Evolutionary conservation across 1,284 basidiomycete genomes (phyloP).

Genomic region (Malassezia cuniculi): DNA sequence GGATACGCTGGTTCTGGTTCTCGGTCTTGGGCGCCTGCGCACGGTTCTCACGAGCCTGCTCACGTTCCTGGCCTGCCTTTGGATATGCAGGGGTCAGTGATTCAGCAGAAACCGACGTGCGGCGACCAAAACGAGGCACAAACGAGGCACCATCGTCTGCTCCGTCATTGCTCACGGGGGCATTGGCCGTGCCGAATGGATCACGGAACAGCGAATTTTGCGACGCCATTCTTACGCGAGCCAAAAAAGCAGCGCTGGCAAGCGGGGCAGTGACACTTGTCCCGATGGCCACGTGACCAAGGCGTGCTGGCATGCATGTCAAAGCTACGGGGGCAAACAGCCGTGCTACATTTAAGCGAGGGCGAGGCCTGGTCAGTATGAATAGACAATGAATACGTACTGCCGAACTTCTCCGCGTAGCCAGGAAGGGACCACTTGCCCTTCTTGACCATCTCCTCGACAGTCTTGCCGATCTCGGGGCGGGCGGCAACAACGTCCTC

Average conservation of each 20-base stretch:
- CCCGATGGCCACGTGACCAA: neutral
- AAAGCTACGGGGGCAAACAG: neutral
- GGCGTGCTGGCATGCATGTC: neutral
- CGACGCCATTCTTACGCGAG: slow-evolving; percentile 1
- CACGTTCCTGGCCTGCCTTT: slow-evolving; percentile 20
- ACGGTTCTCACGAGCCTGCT: too few species aligned
- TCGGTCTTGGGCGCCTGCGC: slow-evolving; percentile 69
- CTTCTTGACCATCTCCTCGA: slow-evolving; percentile 95
- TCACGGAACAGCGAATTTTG: slow-evolving; percentile 1
- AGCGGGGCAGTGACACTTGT: neutral
- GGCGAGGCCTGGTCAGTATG: slow-evolving; percentile 8
- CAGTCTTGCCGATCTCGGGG: slow-evolving; percentile 78
- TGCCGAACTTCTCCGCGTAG: slow-evolving; percentile 45
- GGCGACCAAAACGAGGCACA: slow-evolving; percentile 58
- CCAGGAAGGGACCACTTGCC: slow-evolving; percentile 82
- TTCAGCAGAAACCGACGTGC: slow-evolving; percentile 93
- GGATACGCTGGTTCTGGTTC: slow-evolving; percentile 76
- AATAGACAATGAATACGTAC: slow-evolving; percentile 16
- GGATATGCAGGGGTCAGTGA: slow-evolving; percentile 59
- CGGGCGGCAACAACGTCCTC: slow-evolving; percentile 84
- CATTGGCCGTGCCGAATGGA: neutral
- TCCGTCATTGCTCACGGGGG: neutral
- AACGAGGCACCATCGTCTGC: slow-evolving; percentile 1
- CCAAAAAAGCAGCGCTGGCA: neutral
- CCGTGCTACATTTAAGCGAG: neutral